phyloP scores from a whole-genome alignment of 169 alveolate species.

The Plasmodium billcollinsi region DNA sequence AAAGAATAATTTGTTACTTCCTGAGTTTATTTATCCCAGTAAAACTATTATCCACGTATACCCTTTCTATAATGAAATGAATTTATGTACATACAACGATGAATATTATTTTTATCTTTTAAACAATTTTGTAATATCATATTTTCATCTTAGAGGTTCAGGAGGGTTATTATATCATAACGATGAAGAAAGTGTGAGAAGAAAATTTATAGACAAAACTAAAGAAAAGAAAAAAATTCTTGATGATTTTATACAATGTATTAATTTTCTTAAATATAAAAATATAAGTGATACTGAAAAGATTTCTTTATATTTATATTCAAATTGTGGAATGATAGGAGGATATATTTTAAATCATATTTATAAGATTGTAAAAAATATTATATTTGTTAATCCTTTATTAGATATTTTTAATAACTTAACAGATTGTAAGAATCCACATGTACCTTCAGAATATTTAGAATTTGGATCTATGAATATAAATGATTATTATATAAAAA shows the following conservation, averaged over 20 bases:
- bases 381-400: constrained; percentile 79
- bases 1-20: background rate
- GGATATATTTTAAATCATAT: constrained; percentile 23
- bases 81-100: constrained; percentile 42
- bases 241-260: constrained; percentile 36
- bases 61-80: constrained; percentile 39
- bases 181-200: background rate
- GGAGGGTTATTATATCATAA: constrained; percentile 13
- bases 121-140: constrained; percentile 23
- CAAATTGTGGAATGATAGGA: constrained; percentile 62
- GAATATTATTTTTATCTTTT: constrained; percentile 41
- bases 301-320: constrained; percentile 31
- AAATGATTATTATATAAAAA: background rate
- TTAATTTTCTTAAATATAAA: constrained; percentile 38
- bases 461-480: constrained; percentile 78
- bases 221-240: constrained; percentile 7
- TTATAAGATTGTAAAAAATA: constrained; percentile 16
- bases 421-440: constrained; percentile 31
- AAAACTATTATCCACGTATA: constrained; percentile 36
- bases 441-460: constrained; percentile 77
- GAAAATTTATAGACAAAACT: background rate
- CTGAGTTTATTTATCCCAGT: constrained; percentile 37
- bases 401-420: constrained; percentile 77
- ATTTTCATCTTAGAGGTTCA: constrained; percentile 69
- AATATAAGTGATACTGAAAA: constrained; percentile 47